Evolutionary conservation across 805 yeast species (phyloP), one percentile per base, ranked within the genome.

Genomic region (Torulaspora maleeae): DNA sequence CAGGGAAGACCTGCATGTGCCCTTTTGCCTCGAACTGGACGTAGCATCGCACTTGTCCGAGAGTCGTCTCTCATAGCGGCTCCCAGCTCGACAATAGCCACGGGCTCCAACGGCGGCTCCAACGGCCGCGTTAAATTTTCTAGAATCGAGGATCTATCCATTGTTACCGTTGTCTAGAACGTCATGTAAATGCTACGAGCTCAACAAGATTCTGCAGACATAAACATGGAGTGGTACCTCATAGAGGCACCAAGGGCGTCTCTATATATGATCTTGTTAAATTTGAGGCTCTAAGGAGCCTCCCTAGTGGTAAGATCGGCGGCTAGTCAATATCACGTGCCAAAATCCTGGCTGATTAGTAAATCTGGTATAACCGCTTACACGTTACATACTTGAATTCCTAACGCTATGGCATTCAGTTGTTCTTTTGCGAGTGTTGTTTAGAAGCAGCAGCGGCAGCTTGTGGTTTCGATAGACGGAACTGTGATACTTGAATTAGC

Each of bases 401-500:
- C 12, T 16, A 10, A 3, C n/a, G n/a, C n/a, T 8, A 15, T 32
- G 20, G 13, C n/a, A 16, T 10, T 32, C 20, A 32, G 19, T 32
- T 11, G 17, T 12, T 11, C 20, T 32, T 32, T 7, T 15, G 20
- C 16, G 35, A n/a, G 22, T 13, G 32, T 17, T 13, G 19, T 37
- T 24, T 39, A 15, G 25, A n/a, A 15, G 7, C 35, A 4, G 35
- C 11, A 1, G 50, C 30, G 5, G 42, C 33, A 2, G 41, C 17
- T 20, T 41, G 35, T 22, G 42, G 38, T 28, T 45, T 48, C 13
- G 49, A 42, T 10, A 49, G 27, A 32, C 47, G 52, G 37, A 41
- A 34, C 12, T 47, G 52, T 11, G 51, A 45, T 27, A 50, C 20
- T 8, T 33, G 37, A 22, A 44, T 38, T 27, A 53, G 35, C 20